A percentile compares a stretch with the other conserved stretches of the same genome.
Evolutionary conservation across 2,329 filamentous ascomycete species (phyloP).

Genomic region (Venturia aucupariae): DNA sequence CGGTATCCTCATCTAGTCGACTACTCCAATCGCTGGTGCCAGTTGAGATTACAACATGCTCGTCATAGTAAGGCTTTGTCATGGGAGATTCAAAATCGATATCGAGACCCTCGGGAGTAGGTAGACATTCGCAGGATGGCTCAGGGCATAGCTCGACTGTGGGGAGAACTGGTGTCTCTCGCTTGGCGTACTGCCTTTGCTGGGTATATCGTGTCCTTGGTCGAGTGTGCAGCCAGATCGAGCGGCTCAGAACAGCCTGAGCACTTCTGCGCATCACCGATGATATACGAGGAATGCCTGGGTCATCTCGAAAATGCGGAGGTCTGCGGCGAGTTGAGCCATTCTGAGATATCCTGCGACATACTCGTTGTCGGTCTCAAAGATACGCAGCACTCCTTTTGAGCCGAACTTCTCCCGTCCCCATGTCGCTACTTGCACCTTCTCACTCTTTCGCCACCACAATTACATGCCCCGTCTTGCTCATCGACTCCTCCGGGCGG

Average conservation of each 20-base stretch:
- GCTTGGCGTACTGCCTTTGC: neutral
- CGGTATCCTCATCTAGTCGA: conserved; percentile 66
- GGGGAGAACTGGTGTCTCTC: conserved; percentile 28
- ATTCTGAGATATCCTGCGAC: too few relatives aligned
- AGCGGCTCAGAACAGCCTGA: neutral
- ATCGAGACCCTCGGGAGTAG: conserved; percentile 54
- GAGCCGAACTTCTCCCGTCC: too few relatives aligned
- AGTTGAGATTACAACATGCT: conserved; percentile 78
- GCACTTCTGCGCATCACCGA: neutral
- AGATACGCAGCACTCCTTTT: too few relatives aligned
- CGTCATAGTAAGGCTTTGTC: conserved; percentile 66
- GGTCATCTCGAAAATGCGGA: neutral
- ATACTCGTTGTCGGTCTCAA: neutral
- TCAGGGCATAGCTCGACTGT: conserved; percentile 55
- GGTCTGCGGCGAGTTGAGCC: neutral
- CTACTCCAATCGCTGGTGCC: conserved; percentile 73
- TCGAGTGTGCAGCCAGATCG: neutral
- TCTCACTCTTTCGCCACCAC: neutral
- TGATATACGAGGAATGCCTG: neutral
- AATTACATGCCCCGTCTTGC: conserved; percentile 47
- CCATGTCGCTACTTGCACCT: too few relatives aligned
- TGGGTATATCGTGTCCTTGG: neutral
- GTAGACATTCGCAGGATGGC: conserved; percentile 67
- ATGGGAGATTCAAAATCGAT: conserved; percentile 65
- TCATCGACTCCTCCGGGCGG: conserved; percentile 45